Base-by-base conservation (phyloP, 805 yeast species). In the Zygoascus biomembranicola region DNA sequence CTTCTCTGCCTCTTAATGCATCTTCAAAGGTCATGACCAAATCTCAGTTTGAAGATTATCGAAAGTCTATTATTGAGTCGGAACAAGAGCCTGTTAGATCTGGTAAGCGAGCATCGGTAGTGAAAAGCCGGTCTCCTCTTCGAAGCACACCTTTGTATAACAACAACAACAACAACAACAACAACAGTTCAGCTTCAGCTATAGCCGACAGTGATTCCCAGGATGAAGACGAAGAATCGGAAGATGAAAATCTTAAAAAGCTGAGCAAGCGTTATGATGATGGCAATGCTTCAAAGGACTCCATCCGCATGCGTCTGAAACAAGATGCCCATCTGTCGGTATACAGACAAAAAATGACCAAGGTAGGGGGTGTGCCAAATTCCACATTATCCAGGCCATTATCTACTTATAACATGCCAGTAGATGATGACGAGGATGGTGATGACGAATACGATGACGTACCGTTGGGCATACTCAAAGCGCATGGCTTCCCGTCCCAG, bases 321-420 rank as follows among this genome's bases (percentile, higher is more conserved):
- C 75, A 72, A 54, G 71, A 69, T 43, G 74, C 71, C 8, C 69
- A 71, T 18, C 59, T 71, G 54, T 67, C 71, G n/a, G 65, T 69
- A 18, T 71, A 71, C 54, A 64, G 75, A 11, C 75, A 72, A 55
- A 66, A 68, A 50, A 71, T 72, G 74, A 69, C 66, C 53, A 67
- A 67, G 50, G 59, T 68, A 35, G 65, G 71, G 8, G 73, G 74
- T 9, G 55, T 61, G 0, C 58, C 54, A 35, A 55, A 54, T 32
- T 35, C 58, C 19, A 47, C 57, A 10, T 37, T 56, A 45, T 52
- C 46, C 31, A 48, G 26, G 32, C 55, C 32, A 10, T 52, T 44
- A 18, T 35, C 54, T 23, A 31, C 52, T 14, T 20, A 16, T n/a
- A 19, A 13, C 26, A 18, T 16, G 18, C 23, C n/a, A 23, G 23